Evolutionary conservation across 73 alveolate genomes (phyloP).

Genomic region (Tetrahymena borealis): DNA sequence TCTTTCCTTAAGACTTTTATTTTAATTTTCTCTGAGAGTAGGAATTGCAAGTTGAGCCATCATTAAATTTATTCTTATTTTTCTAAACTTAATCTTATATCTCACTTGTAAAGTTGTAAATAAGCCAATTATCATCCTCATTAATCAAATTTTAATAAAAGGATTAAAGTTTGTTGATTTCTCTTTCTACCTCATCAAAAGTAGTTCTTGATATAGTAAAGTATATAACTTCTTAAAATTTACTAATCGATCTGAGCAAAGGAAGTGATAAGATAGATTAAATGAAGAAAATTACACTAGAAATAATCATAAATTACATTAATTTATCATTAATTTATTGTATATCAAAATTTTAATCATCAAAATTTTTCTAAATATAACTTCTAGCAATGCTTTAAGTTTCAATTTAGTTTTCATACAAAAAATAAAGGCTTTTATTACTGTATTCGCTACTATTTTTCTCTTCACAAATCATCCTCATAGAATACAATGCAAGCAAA

Average conservation of each 20-base stretch:
- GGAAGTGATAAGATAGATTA: background rate
- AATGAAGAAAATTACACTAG: background rate
- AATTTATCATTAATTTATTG: background rate
- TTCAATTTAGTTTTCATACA: background rate
- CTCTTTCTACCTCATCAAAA: background rate
- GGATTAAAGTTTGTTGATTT: background rate
- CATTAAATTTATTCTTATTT: background rate
- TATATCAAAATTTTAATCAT: background rate
- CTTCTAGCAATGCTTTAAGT: background rate
- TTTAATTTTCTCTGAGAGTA: too few relatives aligned
- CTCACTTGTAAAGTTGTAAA: background rate
- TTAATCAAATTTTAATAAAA: background rate
- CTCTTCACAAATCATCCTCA: background rate
- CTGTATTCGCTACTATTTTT: background rate
- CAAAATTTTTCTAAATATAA: background rate
- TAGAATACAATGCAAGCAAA: background rate
- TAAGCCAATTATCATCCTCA: background rate
- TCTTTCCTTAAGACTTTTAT: too few relatives aligned
- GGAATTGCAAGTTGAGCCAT: too few relatives aligned
- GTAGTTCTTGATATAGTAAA: background rate
- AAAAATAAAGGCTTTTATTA: background rate
- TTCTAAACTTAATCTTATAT: too few relatives aligned
- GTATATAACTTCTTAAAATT: background rate
- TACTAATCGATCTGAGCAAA: background rate
- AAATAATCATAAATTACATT: background rate